Evolutionary conservation across 2,329 filamentous ascomycete genomes (phyloP).

Genomic region (Aureobasidium mangrovei): DNA sequence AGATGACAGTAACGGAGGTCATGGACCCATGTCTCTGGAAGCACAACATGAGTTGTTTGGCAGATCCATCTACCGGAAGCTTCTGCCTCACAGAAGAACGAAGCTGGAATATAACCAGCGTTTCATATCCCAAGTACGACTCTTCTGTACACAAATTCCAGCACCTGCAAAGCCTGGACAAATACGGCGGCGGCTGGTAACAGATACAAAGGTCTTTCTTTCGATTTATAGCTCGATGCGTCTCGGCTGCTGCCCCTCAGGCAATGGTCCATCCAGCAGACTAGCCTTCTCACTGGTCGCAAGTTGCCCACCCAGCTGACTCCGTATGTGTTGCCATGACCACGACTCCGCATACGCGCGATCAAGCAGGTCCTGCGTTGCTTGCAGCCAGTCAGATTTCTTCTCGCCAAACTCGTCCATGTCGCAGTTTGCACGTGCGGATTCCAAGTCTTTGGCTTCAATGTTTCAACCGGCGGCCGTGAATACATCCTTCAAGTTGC

Average conservation of each 20-base stretch:
- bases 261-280: neutral
- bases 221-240: neutral
- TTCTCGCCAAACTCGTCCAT: neutral
- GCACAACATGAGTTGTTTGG: too few species aligned
- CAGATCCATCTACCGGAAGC: too few species aligned
- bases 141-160: too few species aligned
- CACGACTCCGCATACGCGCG: neutral
- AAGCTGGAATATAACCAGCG: too few species aligned
- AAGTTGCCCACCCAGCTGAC: neutral
- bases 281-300: neutral
- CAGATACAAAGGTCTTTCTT: too few species aligned
- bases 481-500: neutral
- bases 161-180: too few species aligned
- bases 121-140: too few species aligned
- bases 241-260: neutral
- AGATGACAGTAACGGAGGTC: too few species aligned
- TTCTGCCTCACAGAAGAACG: too few species aligned
- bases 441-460: constrained; percentile 16
- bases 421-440: neutral
- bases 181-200: too few species aligned
- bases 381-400: neutral
- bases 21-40: too few species aligned
- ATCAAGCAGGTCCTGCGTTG: neutral
- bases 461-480: neutral
- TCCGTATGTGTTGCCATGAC: neutral